Conservation (phyloP, 2,329 filamentous ascomycete genomes). For the Cercospora zeina region DNA sequence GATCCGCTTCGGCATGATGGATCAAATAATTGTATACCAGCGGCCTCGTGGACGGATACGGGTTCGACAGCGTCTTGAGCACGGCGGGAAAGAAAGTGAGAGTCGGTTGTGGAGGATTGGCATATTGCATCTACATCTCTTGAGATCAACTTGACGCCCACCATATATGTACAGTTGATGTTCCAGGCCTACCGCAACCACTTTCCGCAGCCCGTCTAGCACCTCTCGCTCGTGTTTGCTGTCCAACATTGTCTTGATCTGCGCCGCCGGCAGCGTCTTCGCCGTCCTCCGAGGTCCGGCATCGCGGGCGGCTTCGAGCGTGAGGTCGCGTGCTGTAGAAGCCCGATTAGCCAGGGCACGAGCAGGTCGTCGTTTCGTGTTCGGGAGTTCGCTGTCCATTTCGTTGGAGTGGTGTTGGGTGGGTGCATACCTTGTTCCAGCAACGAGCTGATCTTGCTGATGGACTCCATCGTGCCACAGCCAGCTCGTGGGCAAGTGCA, state of each 20-base stretch:
- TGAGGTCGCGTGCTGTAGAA: conserved; percentile 82
- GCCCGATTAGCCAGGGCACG: conserved; percentile 1
- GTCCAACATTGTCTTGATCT: conserved; percentile 93
- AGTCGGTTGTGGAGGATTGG: conserved; percentile 81
- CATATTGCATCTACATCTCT: conserved; percentile 81
- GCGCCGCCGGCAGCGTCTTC: conserved; percentile 69
- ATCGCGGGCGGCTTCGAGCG: conserved; percentile 91
- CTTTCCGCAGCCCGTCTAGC: conserved; percentile 82
- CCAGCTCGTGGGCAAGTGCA: conserved; percentile 19
- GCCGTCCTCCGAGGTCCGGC: conserved; percentile 64
- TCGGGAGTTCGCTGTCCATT: conserved; percentile 25
- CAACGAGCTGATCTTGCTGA: conserved; percentile 88
- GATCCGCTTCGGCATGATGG: conserved; percentile 93
- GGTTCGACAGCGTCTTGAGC: conserved; percentile 94
- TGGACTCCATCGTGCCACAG: conserved; percentile 75
- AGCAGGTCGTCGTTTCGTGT: neutral
- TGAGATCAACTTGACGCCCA: conserved; percentile 21
- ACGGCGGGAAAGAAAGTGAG: conserved; percentile 95
- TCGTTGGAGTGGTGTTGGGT: conserved; percentile 66
- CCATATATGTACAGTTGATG: neutral
- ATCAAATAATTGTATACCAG: conserved; percentile 98
- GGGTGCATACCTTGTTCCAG: conserved; percentile 79
- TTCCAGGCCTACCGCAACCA: conserved; percentile 70
- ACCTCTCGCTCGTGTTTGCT: conserved; percentile 91
- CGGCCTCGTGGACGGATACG: conserved; percentile 94